phyloP scores from a whole-genome alignment of 2,329 filamentous ascomycete genomes.

The Cercospora sp. region DNA sequence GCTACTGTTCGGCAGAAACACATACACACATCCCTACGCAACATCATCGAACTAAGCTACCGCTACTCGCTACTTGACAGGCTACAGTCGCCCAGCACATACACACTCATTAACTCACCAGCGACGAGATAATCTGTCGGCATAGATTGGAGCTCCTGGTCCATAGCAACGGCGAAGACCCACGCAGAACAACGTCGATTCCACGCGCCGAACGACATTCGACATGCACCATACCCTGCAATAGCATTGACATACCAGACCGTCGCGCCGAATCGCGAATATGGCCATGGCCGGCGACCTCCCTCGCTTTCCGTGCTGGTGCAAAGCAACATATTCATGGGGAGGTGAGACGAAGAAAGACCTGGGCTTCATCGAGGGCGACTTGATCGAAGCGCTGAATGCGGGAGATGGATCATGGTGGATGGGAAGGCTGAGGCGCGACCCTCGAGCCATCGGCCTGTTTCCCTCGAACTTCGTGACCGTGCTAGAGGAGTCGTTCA shows the following conservation, averaged over 20 bases:
- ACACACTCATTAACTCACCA: neutral
- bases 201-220: slow-evolving; percentile 5
- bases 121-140: neutral
- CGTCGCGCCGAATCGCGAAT: slow-evolving; percentile 4
- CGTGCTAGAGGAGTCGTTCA: slow-evolving; percentile 79
- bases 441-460: slow-evolving; percentile 84
- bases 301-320: slow-evolving; percentile 43
- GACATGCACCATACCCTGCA: slow-evolving; percentile 10
- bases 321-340: slow-evolving; percentile 45
- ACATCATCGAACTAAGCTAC: neutral
- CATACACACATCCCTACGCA: neutral
- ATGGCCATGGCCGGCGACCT: slow-evolving; percentile 25
- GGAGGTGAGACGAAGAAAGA: slow-evolving; percentile 74
- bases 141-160: neutral
- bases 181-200: slow-evolving; percentile 8
- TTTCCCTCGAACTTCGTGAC: slow-evolving; percentile 98
- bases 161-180: slow-evolving; percentile 13
- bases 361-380: slow-evolving; percentile 94
- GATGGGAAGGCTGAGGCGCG: slow-evolving; percentile 87
- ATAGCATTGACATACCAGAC: slow-evolving; percentile 5
- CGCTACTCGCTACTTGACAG: neutral
- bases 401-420: slow-evolving; percentile 98
- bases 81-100: neutral
- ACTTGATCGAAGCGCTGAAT: slow-evolving; percentile 96
- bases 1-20: neutral